Evolutionary conservation across 768 basidiomycete genomes (phyloP).

Genomic region (Phaffia tasmanica): DNA sequence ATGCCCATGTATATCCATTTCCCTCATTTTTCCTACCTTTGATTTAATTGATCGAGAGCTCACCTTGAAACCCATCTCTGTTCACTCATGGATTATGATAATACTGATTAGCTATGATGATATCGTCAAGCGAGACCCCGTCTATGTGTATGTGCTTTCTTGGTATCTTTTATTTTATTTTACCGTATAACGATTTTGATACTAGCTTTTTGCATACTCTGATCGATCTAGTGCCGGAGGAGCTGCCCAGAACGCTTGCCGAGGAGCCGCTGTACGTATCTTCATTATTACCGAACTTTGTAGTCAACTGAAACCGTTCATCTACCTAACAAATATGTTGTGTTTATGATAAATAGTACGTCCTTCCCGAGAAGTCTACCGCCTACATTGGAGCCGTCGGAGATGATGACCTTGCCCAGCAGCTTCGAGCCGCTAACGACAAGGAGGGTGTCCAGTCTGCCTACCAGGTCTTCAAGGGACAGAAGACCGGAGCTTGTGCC

Average conservation of each 20-base stretch:
- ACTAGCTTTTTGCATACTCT: too few relatives aligned
- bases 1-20: conserved; percentile 38
- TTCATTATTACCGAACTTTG: background rate
- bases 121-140: conserved; percentile 57
- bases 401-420: conserved; percentile 77
- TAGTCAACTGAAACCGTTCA: too few relatives aligned
- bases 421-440: conserved; percentile 78
- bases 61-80: too few relatives aligned
- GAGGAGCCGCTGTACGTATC: conserved; percentile 76
- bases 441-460: conserved; percentile 79
- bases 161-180: too few relatives aligned
- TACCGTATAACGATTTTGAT: too few relatives aligned
- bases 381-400: conserved; percentile 93
- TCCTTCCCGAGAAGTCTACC: conserved; percentile 74
- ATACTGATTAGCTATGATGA: conserved; percentile 64
- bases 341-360: conserved; percentile 51
- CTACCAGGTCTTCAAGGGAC: conserved; percentile 73
- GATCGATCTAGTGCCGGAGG: conserved; percentile 55
- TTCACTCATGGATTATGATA: background rate
- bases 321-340: background rate
- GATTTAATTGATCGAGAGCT: background rate
- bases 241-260: conserved; percentile 90
- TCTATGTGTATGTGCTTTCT: conserved; percentile 57
- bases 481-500: conserved; percentile 88
- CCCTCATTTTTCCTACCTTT: background rate